phyloP scores from a whole-genome alignment of 2,329 filamentous ascomycete species.

The Sordariomycetes sp. region DNA sequence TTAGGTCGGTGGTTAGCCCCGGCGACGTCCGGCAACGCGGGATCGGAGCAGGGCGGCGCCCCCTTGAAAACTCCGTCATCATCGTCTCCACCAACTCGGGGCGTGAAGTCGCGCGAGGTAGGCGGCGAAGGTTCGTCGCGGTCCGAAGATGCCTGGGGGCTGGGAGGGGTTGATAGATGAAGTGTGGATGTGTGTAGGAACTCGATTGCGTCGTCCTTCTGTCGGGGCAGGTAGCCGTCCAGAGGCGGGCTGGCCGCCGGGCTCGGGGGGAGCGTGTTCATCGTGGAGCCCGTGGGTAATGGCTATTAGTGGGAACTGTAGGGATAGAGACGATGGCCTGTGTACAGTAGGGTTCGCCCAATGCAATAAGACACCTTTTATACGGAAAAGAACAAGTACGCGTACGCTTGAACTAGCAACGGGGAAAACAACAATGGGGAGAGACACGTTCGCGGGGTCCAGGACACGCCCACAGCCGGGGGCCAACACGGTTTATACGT shows the following conservation, averaged over 20 bases:
- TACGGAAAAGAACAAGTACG: background rate
- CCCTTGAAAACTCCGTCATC: background rate
- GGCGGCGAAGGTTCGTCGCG: background rate
- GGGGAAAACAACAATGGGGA: background rate
- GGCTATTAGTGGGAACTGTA: background rate
- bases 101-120: background rate
- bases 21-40: background rate
- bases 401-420: background rate
- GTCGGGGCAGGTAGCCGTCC: background rate
- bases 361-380: background rate
- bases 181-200: background rate
- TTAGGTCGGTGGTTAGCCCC: background rate
- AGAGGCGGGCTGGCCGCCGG: background rate
- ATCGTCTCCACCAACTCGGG: background rate
- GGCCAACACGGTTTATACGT: background rate
- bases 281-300: background rate
- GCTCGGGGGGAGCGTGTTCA: background rate
- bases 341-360: background rate
- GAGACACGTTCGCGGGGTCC: background rate
- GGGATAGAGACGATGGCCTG: background rate
- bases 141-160: background rate
- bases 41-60: background rate
- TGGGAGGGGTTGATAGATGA: background rate
- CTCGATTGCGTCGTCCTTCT: background rate
- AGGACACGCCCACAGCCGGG: background rate